These are phyloP conservation scores for Coriolopsis trogii DNA, from an alignment of 1,284 basidiomycete genomes.

Conservation along the genomic window DNA sequence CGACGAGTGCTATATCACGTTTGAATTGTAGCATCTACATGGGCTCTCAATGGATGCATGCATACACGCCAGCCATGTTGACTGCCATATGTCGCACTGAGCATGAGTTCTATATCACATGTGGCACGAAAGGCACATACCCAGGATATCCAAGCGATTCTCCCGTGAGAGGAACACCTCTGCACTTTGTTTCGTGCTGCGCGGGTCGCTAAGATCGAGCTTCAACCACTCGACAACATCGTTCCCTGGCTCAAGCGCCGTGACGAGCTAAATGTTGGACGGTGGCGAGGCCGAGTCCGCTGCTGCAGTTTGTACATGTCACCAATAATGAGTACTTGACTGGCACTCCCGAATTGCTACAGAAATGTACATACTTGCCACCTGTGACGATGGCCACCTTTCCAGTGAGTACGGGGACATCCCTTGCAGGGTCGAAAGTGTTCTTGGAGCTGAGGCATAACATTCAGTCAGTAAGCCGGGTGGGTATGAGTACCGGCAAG, in stretches of 20 bases:
- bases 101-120: too few species aligned
- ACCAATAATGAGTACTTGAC: background rate
- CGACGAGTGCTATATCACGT: too few species aligned
- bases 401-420: slow-evolving; percentile 41
- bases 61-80: slow-evolving; percentile 56
- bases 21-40: too few species aligned
- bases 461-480: too few species aligned
- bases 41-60: too few species aligned
- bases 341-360: background rate
- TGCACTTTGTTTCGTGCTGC: slow-evolving; percentile 46
- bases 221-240: slow-evolving; percentile 47
- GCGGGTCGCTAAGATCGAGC: slow-evolving; percentile 50
- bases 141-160: slow-evolving; percentile 49
- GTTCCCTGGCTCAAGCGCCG: slow-evolving; percentile 37
- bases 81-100: slow-evolving; percentile 33
- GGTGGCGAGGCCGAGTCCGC: slow-evolving; percentile 46
- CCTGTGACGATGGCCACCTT: slow-evolving; percentile 47
- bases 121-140: slow-evolving; percentile 6
- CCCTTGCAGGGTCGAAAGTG: slow-evolving; percentile 33
- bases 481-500: too few species aligned
- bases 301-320: slow-evolving; percentile 15
- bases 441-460: too few species aligned
- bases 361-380: slow-evolving; percentile 37
- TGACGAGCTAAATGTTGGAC: slow-evolving; percentile 40
- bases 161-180: slow-evolving; percentile 49